Conservation (phyloP, 805 yeast genomes). For the Hagleromyces aurorensis region DNA sequence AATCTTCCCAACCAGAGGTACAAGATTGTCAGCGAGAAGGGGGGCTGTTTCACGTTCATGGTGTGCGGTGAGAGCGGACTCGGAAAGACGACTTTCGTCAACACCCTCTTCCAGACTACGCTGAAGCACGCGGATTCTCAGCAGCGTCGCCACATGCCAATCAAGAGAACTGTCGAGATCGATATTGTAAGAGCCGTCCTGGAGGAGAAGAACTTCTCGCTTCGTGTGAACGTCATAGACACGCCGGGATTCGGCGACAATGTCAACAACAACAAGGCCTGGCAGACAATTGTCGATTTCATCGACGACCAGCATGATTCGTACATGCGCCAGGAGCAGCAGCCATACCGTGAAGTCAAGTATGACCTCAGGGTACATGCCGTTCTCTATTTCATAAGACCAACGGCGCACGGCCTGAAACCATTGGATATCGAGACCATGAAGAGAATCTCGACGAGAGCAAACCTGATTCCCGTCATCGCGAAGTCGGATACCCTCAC, state of each 20-base stretch:
- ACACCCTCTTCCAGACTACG: constrained; percentile 72
- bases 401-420: constrained; percentile 81
- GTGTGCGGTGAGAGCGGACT: constrained; percentile 88
- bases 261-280: constrained; percentile 74
- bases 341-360: constrained; percentile 59
- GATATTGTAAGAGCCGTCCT: constrained; percentile 72
- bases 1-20: constrained; percentile 72
- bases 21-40: constrained; percentile 66
- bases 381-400: constrained; percentile 82
- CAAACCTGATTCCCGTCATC: constrained; percentile 82
- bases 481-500: constrained; percentile 84
- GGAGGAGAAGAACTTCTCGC: constrained; percentile 75
- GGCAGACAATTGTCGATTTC: constrained; percentile 83
- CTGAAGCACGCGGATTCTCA: constrained; percentile 47
- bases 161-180: constrained; percentile 63
- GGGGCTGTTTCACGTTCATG: constrained; percentile 73
- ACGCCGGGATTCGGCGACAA: constrained; percentile 94
- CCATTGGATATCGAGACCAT: constrained; percentile 84
- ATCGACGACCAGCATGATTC: constrained; percentile 87
- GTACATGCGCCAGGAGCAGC: constrained; percentile 88
- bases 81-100: constrained; percentile 87
- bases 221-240: constrained; percentile 75
- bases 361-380: constrained; percentile 88
- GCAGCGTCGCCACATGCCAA: constrained; percentile 39
- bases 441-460: constrained; percentile 74